Conservation (phyloP, 2,329 filamentous ascomycete genomes). For the Ophiostoma triangulosporum region DNA sequence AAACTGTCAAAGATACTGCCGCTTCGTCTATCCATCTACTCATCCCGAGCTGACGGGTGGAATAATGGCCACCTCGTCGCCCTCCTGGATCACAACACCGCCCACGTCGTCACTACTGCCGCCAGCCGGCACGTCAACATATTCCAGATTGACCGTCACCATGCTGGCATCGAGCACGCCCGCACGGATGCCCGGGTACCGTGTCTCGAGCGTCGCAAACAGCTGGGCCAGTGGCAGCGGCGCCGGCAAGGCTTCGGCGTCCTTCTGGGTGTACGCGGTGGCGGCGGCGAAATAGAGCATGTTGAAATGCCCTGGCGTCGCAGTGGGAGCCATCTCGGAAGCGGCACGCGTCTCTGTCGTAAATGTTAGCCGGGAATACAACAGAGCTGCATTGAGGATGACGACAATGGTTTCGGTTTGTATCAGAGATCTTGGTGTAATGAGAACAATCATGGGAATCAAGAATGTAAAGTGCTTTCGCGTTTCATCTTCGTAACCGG, state of each 20-base stretch:
- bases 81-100: constrained; percentile 45
- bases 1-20: neutral
- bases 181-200: constrained; percentile 53
- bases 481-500: constrained; percentile 2
- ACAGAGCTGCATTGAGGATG: neutral
- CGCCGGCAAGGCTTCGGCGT: constrained; percentile 51
- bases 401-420: neutral
- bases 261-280: constrained; percentile 54
- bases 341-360: neutral
- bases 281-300: constrained; percentile 74
- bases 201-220: constrained; percentile 53
- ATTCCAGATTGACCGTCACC: constrained; percentile 68
- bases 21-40: constrained; percentile 19
- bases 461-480: constrained; percentile 27
- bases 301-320: constrained; percentile 53
- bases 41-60: constrained; percentile 78
- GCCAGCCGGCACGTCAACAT: constrained; percentile 53
- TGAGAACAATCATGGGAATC: constrained; percentile 37
- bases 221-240: constrained; percentile 50
- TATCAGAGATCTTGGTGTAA: constrained; percentile 61
- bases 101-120: constrained; percentile 23
- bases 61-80: constrained; percentile 78
- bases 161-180: constrained; percentile 60
- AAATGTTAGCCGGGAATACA: neutral
- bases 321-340: constrained; percentile 19